Conservation (phyloP, 2,329 filamentous ascomycete genomes). For the Lasiodiplodia sp. region DNA sequence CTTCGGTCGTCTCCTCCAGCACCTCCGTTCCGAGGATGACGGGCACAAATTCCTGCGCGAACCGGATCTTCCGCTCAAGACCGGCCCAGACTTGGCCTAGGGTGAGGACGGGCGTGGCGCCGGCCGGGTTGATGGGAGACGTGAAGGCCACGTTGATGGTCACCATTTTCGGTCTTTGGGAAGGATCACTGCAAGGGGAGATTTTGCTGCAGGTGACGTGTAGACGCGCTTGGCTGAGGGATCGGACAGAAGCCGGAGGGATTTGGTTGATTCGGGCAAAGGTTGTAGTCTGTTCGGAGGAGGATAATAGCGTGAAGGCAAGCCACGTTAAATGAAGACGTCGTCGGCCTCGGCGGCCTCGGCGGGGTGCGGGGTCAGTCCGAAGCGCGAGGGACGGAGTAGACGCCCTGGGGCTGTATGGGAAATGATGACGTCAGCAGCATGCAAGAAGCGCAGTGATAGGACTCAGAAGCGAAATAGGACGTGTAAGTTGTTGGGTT, state of each 20-base stretch:
- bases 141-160: slow-evolving; percentile 52
- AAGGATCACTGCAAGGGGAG: neutral
- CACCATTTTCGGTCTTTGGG: slow-evolving; percentile 43
- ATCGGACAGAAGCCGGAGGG: neutral
- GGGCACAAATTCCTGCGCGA: slow-evolving; percentile 55
- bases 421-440: slow-evolving; percentile 11
- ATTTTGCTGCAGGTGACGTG: neutral
- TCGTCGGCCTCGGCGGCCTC: neutral
- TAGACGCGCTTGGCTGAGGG: neutral
- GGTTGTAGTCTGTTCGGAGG: neutral
- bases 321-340: neutral
- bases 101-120: slow-evolving; percentile 47
- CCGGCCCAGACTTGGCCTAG: slow-evolving; percentile 50
- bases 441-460: neutral
- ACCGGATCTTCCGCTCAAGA: slow-evolving; percentile 55
- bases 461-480: neutral
- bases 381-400: neutral
- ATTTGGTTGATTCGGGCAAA: neutral
- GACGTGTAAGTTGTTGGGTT: neutral
- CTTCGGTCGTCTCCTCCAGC: slow-evolving; percentile 47
- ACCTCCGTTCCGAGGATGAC: slow-evolving; percentile 53
- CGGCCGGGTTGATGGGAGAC: slow-evolving; percentile 53
- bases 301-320: neutral
- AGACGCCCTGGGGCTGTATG: neutral
- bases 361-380: neutral